A percentile compares a stretch with the other conserved stretches of the same genome.
Conservation (phyloP, 2,329 filamentous ascomycete genomes). For the Reticulascus tulasneorum region DNA sequence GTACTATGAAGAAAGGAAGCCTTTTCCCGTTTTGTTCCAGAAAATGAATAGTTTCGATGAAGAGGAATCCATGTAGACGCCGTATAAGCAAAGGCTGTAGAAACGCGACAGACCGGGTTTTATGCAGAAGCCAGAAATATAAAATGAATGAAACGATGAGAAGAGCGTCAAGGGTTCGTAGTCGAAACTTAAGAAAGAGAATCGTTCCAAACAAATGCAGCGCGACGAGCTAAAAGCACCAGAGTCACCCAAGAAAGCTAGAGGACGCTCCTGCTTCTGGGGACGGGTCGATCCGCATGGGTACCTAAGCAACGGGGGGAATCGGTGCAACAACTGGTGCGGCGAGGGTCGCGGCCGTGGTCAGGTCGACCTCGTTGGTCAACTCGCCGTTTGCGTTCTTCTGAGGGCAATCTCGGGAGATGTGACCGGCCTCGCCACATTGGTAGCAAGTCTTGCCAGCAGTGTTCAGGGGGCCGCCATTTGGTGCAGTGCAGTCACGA, state of each 20-base stretch:
- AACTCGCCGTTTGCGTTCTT: slow-evolving; percentile 54
- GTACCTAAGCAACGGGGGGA: slow-evolving; percentile 36
- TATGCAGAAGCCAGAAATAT: slow-evolving; percentile 11
- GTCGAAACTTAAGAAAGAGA: slow-evolving; percentile 6
- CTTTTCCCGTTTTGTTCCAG: slow-evolving; percentile 20
- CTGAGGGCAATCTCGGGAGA: slow-evolving; percentile 89
- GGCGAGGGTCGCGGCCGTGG: slow-evolving; percentile 32
- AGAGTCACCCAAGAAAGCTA: too few species aligned
- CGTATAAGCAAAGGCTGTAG: slow-evolving; percentile 16
- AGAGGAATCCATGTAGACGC: slow-evolving; percentile 23
- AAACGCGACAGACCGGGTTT: slow-evolving; percentile 13
- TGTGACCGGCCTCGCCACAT: slow-evolving; percentile 92
- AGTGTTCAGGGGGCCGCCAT: slow-evolving; percentile 91
- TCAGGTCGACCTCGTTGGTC: slow-evolving; percentile 38
- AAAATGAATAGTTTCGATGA: slow-evolving; percentile 21
- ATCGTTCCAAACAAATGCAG: too few species aligned
- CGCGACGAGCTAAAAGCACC: too few species aligned
- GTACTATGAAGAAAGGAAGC: slow-evolving; percentile 13
- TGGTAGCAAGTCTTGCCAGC: slow-evolving; percentile 98
- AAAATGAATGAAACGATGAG: slow-evolving; percentile 10
- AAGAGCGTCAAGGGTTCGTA: slow-evolving; percentile 7
- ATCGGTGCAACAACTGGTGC: slow-evolving; percentile 31
- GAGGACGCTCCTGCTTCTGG: too few species aligned
- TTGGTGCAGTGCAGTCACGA: slow-evolving; percentile 90
- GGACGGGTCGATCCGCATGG: neutral